A percentile compares a stretch with the other conserved stretches of the same genome.
Evolutionary conservation across 148 eudicot genomes (phyloP).

Genomic region (Drosera capensis): DNA sequence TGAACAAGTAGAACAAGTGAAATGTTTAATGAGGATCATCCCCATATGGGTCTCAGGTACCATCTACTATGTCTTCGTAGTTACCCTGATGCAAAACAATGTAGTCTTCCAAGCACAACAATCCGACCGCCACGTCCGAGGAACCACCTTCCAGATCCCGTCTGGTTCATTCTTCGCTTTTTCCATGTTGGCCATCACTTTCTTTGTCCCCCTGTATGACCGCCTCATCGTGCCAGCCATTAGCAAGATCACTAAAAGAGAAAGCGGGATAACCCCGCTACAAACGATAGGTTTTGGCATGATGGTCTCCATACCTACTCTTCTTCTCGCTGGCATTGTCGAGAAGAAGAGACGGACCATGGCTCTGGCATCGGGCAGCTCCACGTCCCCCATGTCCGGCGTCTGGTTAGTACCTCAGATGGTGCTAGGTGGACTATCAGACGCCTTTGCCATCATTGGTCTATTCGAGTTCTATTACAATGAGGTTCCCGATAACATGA

Average conservation of each 20-base stretch:
- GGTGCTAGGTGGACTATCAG: conserved; percentile 19
- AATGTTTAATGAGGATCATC: conserved; percentile 46
- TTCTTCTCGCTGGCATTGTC: conserved; percentile 12
- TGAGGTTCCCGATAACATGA: conserved; percentile 47
- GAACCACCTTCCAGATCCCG: conserved; percentile 26
- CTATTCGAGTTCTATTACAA: conserved; percentile 30
- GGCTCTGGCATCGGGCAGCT: conserved; percentile 9
- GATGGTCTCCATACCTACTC: not conserved
- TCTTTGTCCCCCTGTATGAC: conserved; percentile 25
- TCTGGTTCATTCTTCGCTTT: conserved; percentile 15
- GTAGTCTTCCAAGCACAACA: conserved; percentile 64
- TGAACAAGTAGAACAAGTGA: conserved; percentile 67
- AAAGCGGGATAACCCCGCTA: conserved; percentile 5
- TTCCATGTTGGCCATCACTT: conserved; percentile 12
- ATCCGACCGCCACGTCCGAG: conserved; percentile 32
- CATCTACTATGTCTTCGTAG: conserved; percentile 26
- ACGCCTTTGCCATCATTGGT: conserved; percentile 32
- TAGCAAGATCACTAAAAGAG: conserved; percentile 8
- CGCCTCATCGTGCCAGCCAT: conserved; percentile 16
- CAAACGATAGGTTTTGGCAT: conserved; percentile 6
- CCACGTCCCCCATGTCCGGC: conserved; percentile 13
- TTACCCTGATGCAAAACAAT: conserved; percentile 24
- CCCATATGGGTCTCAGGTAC: conserved; percentile 60
- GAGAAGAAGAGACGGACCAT: conserved; percentile 19
- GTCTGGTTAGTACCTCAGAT: conserved; percentile 32